These are phyloP conservation scores for Cutaneotrichosporon curvatum DNA, from an alignment of 1,284 basidiomycete genomes.

Conservation along the genomic window DNA sequence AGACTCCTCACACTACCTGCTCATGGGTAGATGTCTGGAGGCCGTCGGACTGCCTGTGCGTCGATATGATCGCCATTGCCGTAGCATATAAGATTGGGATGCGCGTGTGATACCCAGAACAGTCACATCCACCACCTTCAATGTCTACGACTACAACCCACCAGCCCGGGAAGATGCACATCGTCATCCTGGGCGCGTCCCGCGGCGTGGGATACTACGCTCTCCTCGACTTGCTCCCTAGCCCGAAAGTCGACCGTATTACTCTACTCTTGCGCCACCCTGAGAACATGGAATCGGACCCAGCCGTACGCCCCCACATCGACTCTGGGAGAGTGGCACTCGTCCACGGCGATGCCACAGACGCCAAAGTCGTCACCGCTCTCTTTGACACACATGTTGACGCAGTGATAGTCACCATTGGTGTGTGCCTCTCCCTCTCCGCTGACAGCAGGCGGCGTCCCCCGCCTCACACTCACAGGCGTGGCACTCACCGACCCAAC, in stretches of 20 bases:
- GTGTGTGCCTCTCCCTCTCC: conserved; percentile 13
- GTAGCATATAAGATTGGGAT: no score
- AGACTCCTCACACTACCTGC: no score
- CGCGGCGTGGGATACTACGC: conserved; percentile 16
- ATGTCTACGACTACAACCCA: no score
- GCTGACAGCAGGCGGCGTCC: conserved; percentile 15
- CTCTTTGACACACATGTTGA: conserved; percentile 19
- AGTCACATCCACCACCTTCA: no score
- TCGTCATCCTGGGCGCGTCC: conserved; percentile 23
- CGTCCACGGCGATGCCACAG: conserved; percentile 26
- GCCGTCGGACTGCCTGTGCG: no score
- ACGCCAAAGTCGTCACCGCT: conserved; percentile 17
- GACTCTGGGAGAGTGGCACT: conserved; percentile 14
- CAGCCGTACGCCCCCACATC: conserved; percentile 9
- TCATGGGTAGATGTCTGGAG: no score
- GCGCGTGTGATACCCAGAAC: no score
- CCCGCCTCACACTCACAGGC: conserved; percentile 14
- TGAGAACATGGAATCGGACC: conserved; percentile 14
- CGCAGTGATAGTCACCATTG: conserved; percentile 23
- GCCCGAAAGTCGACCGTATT: background rate
- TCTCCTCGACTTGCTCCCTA: conserved; percentile 10
- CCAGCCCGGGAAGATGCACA: no score
- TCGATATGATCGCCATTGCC: no score
- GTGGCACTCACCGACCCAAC: conserved; percentile 19
- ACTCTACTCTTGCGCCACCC: conserved; percentile 23